Evolutionary conservation across 345 rosid species (phyloP), one percentile per base, ranked within the genome.

Genomic region (Moricandia arvensis): DNA sequence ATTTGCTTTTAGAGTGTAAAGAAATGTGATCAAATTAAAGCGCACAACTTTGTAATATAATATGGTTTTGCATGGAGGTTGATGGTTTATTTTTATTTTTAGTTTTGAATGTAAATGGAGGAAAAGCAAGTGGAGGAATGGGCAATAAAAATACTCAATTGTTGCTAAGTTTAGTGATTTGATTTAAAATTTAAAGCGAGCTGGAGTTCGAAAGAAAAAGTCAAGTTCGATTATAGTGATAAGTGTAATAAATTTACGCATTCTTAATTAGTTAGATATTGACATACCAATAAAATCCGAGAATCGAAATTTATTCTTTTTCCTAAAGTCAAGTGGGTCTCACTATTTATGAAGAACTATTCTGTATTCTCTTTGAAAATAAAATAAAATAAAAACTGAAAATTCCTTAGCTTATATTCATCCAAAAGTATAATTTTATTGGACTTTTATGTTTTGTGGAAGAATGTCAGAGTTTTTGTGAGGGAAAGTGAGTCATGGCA

Each of bases 1-100:
- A 58, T 43, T 47, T 71, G 71, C 77, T 78, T 78, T 72, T 72
- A 79, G 74, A 53, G 70, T 79, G 60, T 73, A 62, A 78, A 73
- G 70, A 72, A 73, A 60, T 66, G 47, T 18, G 38, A 13, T 30
- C 41, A 66, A 69, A 34, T 15, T 49, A 11, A 66, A 77, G 66
- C 57, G 60, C 26, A 13, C 21, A 37, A 72, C 65, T 78, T 67
- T 73, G 41, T 67, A 4, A 13, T 79, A 73, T 62, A 79, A 68
- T 73, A 68, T 29, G 41, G 66, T 47, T 71, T 43, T 77, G 76
- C 80, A 77, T 65, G 80, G 72, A 71, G 72, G 68, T 58, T 53
- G 76, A 71, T 71, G 10, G 45, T 59, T 65, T 31, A 10, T 58
- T 21, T 29, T 5, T 55, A 53, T 17, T 11, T 24, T 9, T 59